phyloP scores from a whole-genome alignment of 768 basidiomycete species.

The Mycena vitilis region DNA sequence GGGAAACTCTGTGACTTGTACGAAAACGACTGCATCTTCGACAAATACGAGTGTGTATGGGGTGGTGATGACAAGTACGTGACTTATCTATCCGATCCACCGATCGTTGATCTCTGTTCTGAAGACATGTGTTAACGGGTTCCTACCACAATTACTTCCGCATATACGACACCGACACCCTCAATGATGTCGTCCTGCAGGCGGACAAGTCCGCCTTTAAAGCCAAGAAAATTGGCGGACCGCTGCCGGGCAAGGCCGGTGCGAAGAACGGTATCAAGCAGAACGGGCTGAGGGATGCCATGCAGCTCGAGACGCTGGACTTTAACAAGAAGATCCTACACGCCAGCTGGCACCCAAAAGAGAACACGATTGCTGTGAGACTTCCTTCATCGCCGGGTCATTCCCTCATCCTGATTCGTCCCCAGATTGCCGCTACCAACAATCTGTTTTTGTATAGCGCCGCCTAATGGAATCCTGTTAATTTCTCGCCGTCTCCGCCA shows the following conservation, averaged over 20 bases:
- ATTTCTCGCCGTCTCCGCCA: conserved; percentile 8
- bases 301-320: conserved; percentile 88
- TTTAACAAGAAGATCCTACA: conserved; percentile 98
- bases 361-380: conserved; percentile 97
- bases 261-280: conserved; percentile 83
- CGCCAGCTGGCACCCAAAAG: conserved; percentile 96
- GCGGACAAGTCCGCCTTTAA: conserved; percentile 99
- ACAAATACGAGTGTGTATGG: conserved; percentile 99
- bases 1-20: conserved; percentile 98
- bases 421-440: conserved; percentile 95
- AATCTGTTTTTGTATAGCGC: conserved; percentile 92
- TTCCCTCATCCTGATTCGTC: not conserved
- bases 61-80: conserved; percentile 95
- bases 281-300: conserved; percentile 81
- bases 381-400: not conserved
- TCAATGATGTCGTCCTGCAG: conserved; percentile 92
- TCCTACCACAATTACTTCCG: conserved; percentile 99
- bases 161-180: conserved; percentile 93
- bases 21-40: conserved; percentile 99
- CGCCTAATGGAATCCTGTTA: conserved; percentile 53
- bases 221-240: conserved; percentile 97
- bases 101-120: conserved; percentile 37
- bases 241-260: conserved; percentile 74
- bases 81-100: conserved; percentile 27
- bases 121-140: conserved; percentile 95